Conservation (phyloP, 1,139 yeast species). For the Hanseniaspora sp. region DNA sequence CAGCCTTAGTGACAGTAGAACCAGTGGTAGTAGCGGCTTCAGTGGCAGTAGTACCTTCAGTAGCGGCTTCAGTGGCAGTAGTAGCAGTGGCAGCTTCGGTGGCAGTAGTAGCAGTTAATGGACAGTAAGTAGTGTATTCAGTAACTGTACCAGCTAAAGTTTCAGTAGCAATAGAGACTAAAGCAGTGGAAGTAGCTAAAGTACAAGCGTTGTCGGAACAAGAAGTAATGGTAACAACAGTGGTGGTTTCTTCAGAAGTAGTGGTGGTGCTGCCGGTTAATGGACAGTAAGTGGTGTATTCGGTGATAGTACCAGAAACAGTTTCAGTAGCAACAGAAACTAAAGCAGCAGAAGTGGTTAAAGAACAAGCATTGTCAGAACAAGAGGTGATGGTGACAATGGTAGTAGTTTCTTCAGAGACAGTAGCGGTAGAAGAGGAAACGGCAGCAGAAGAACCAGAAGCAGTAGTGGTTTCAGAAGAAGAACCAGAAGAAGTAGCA, state of each 20-base stretch:
- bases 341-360: constrained; percentile 28
- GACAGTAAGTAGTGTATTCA: constrained; percentile 31
- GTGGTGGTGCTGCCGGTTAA: constrained; percentile 19
- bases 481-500: constrained; percentile 1
- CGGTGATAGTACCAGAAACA: constrained; percentile 23
- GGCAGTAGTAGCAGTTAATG: constrained; percentile 18
- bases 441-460: background rate
- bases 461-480: constrained; percentile 3
- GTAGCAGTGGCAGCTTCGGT: constrained; percentile 11
- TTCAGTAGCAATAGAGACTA: constrained; percentile 25
- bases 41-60: constrained; percentile 3
- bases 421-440: constrained; percentile 1
- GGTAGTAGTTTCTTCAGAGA: constrained; percentile 3
- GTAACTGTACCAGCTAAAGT: constrained; percentile 27
- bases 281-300: constrained; percentile 17
- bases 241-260: constrained; percentile 17
- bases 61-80: constrained; percentile 15
- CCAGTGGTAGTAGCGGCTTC: constrained; percentile 17
- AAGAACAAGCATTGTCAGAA: constrained; percentile 27
- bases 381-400: constrained; percentile 17
- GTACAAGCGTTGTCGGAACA: constrained; percentile 30
- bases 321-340: constrained; percentile 31
- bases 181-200: constrained; percentile 22
- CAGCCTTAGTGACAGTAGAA: constrained; percentile 19
- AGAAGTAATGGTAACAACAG: constrained; percentile 39